Conservation (phyloP, 164 flowering plant genomes). For the Aristolochia fimbriata region DNA sequence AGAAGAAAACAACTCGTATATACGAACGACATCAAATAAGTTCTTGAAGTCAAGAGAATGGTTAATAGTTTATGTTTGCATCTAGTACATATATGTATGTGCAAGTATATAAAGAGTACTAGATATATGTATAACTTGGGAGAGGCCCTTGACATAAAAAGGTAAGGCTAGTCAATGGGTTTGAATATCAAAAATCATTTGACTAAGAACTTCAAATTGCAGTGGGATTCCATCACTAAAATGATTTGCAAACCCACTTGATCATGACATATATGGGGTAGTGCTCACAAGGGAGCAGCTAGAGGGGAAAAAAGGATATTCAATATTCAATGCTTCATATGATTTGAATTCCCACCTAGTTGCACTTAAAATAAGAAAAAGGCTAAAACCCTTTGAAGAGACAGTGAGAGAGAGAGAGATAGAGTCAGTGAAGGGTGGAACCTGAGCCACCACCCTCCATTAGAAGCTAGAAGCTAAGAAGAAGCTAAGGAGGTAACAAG, state of each 20-base stretch:
- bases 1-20: no score
- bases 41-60: no score
- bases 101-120: no score
- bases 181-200: background rate
- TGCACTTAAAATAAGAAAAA: slow-evolving; percentile 5
- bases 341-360: slow-evolving; percentile 7
- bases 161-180: background rate
- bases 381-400: background rate
- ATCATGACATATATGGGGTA: slow-evolving; percentile 3
- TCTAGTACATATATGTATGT: no score
- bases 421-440: background rate
- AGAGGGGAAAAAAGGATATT: background rate
- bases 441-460: background rate
- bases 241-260: slow-evolving; percentile 6
- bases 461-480: background rate
- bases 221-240: slow-evolving; percentile 10
- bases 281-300: background rate
- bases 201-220: background rate
- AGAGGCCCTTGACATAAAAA: background rate
- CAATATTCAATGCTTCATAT: slow-evolving; percentile 5
- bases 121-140: background rate
- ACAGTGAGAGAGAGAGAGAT: background rate
- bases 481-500: no score
- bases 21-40: no score
- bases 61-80: no score